Base-by-base conservation (phyloP, 768 basidiomycete genomes). In the Myochromella boudieri region DNA sequence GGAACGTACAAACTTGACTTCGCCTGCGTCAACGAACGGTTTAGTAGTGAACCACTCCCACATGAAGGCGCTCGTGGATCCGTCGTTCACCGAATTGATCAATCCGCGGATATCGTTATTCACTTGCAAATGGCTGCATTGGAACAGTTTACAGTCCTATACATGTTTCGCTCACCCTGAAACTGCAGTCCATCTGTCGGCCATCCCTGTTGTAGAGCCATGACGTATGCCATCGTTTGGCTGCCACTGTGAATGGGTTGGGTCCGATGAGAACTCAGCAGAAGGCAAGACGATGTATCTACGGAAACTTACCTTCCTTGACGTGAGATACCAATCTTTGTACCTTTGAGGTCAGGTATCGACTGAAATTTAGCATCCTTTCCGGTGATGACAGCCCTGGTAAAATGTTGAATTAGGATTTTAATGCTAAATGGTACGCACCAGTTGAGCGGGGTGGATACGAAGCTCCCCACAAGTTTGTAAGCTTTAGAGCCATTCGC, bases 191-290 rank as follows among this genome's bases (percentile, higher is more conserved):
- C 59, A 31, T 78, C 71, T 1, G 64, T 79, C 64, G 57, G 69
- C 94, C 94, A 97, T 12, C 84, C 84, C 61, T 95, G 81, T 53
- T 95, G 86, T 25, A 90, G 68, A 3, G 91, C 91, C 88, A 97
- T 90, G 20, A 97, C 92, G 54, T 86, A 90, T 3, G 93, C 95
- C 94, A 98, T 97, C 1, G 91, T 92, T 62, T 95, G 88, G 53
- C 87, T 89, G 18, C 93, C 93, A 56, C 90, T 87, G 47, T 17
- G 39, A 12, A 18, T 3, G n/a, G n/a, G n/a, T n/a, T 11, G 31
- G 20, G n/a, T 32, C 11, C 28, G 26, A 12, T 33, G 26, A 42
- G 18, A 0, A 9, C 21, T n/a, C 12, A 8, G 14, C 18, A 17
- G 7, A 14, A 12, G 10, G 14, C 18, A 24, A 10, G 32, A 27